A percentile compares a stretch with the other conserved stretches of the same genome.
These are phyloP conservation scores for Isabelozyma gotoi DNA, from an alignment of 805 yeast genomes.

Conservation along the genomic window DNA sequence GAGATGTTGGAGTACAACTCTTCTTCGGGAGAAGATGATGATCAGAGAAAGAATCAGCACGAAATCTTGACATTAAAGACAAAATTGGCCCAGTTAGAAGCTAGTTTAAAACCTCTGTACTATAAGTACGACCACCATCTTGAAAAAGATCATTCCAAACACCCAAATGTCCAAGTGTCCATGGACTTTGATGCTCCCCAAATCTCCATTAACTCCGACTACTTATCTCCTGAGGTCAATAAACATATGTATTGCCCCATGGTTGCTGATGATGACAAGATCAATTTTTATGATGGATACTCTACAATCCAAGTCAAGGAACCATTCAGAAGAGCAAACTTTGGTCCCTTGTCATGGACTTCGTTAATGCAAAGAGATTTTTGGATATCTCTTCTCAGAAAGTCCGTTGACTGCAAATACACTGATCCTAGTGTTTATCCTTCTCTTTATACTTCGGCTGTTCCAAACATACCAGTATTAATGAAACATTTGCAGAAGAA, in stretches of 20 bases:
- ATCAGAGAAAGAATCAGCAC: neutral
- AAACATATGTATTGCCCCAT: constrained; percentile 2
- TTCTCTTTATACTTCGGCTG: neutral
- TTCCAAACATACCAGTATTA: neutral
- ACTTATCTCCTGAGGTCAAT: neutral
- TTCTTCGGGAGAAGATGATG: neutral
- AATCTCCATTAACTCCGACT: neutral
- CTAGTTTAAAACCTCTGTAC: neutral
- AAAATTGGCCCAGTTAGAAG: neutral
- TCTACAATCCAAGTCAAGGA: constrained; percentile 40
- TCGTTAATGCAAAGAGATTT: constrained; percentile 46
- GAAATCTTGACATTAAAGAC: neutral
- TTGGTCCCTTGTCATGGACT: constrained; percentile 49
- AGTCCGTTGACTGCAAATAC: neutral
- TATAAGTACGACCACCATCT: neutral
- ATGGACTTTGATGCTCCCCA: neutral
- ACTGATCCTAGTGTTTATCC: neutral
- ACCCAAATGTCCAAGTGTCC: neutral
- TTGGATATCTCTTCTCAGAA: constrained; percentile 7
- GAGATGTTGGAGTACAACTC: neutral
- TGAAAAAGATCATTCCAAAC: neutral
- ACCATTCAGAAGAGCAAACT: constrained; percentile 35
- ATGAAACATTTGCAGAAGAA: neutral
- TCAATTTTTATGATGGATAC: constrained; percentile 40
- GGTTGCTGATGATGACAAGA: constrained; percentile 19